Base-by-base conservation (phyloP, 352 stramenopile species). In the Pythium vanterpoolii region DNA sequence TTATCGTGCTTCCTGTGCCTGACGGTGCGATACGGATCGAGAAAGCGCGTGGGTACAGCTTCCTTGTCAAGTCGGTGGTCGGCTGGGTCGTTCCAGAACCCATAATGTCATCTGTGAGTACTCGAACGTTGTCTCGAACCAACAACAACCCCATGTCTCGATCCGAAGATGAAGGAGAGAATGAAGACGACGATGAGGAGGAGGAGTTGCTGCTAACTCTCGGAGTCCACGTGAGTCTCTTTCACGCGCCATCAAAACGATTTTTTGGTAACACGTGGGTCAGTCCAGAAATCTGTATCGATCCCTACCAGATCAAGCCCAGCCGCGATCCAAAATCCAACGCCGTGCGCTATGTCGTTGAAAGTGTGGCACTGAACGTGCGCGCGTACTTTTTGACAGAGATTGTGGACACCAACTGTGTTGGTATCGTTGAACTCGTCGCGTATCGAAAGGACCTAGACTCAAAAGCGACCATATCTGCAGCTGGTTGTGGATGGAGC, bases 241-340 rank as follows among this genome's bases (percentile, higher is more conserved):
- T 97, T 63, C 90, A 98, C 55, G 54, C 74, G 1, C 31, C 65
- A 2, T 85, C 84, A 0, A 90, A 89, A 61, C 77, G 89, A 11
- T 98, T 98, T 68, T 98, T 97, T 60, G 93, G 93, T 4, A 97
- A 95, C 36, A 98, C 93, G 34, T 98, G 85, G 85, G 86, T 85
- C 3, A 93, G 75, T 50, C 76, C 83, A 1, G 83, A 92, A 57
- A 61, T 93, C 16, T 60, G 64, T 4, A 53, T 87, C 26, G 76
- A 89, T 27, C 49, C 69, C 1, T 72, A 75, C 36, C 53, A 76
- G 26, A 83, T 89, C 67, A 77, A 79, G 27, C 73, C 81, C 24
- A 62, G 63, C n/a, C 73, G 73, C 16, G 63, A 80, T 39, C 49
- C 68, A 1, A 80, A 77, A 31, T 64, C 78, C 30, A 77, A 74